Conservation (phyloP, 2,329 filamentous ascomycete species). For the Coniochaeta sp. region DNA sequence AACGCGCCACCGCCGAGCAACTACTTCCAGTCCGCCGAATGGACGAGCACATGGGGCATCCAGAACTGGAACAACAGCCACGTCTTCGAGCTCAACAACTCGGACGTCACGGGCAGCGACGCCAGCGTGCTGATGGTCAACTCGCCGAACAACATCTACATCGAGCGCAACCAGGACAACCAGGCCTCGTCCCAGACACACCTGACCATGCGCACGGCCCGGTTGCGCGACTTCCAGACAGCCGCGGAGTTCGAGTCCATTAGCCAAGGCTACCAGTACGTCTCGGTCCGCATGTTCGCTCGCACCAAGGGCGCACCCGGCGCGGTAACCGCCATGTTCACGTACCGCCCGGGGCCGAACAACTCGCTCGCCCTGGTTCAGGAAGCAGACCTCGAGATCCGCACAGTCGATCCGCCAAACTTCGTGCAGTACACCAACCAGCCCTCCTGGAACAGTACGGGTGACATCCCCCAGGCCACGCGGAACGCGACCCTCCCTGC, state of each 20-base stretch:
- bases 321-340: conserved; percentile 27
- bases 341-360: conserved; percentile 20
- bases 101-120: conserved; percentile 15
- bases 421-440: conserved; percentile 45
- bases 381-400: conserved; percentile 29
- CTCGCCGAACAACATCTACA: conserved; percentile 32
- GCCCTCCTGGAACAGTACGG: conserved; percentile 32
- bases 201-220: conserved; percentile 15
- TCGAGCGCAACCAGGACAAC: conserved; percentile 26
- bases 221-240: conserved; percentile 16
- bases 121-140: conserved; percentile 29
- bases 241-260: conserved; percentile 22
- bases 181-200: conserved; percentile 19
- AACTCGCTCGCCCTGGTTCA: conserved; percentile 13
- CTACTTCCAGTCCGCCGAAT: conserved; percentile 22
- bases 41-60: conserved; percentile 23
- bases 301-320: conserved; percentile 22
- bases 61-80: conserved; percentile 29
- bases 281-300: conserved; percentile 25
- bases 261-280: conserved; percentile 18
- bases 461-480: conserved; percentile 34
- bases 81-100: conserved; percentile 12
- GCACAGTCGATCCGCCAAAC: conserved; percentile 26
- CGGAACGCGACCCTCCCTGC: conserved; percentile 29
- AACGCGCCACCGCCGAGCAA: conserved; percentile 19